A percentile compares a stretch with the other conserved stretches of the same genome.
phyloP scores from a whole-genome alignment of 768 basidiomycete species.

The Macrolepiota fuliginosa region DNA sequence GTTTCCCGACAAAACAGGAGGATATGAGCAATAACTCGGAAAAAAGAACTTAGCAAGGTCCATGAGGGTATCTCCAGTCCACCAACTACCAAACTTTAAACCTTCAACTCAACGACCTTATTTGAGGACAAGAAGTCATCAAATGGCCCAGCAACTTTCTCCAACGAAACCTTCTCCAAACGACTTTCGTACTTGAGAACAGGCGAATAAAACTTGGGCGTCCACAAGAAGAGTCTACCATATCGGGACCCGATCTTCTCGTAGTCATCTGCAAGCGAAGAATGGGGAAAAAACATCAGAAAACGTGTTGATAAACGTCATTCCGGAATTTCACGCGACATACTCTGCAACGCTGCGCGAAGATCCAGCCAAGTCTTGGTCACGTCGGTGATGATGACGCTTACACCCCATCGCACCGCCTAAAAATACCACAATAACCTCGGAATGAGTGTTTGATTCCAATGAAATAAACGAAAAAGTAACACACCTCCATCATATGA shows the following conservation, averaged over 20 bases:
- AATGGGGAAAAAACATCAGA: not conserved
- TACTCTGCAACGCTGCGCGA: constrained; percentile 56
- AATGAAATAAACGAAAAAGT: constrained; percentile 2
- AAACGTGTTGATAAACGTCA: not conserved
- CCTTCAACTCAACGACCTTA: constrained; percentile 11
- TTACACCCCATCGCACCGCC: constrained; percentile 79
- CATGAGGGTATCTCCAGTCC: not conserved
- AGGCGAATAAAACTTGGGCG: constrained; percentile 56
- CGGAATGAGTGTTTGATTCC: not conserved
- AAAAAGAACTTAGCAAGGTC: not conserved
- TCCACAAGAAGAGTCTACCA: constrained; percentile 74
- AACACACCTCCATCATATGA: constrained; percentile 84
- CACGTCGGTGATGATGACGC: constrained; percentile 76
- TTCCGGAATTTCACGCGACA: constrained; percentile 18
- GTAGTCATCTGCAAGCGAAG: constrained; percentile 51
- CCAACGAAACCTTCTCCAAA: constrained; percentile 32
- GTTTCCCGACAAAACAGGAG: not conserved
- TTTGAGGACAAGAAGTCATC: constrained; percentile 26
- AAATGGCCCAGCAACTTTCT: constrained; percentile 54
- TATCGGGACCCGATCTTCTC: constrained; percentile 61
- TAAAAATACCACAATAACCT: constrained; percentile 23
- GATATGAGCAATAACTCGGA: not conserved
- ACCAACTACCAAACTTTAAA: not conserved
- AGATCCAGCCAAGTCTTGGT: constrained; percentile 68
- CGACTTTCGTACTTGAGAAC: constrained; percentile 29